Base-by-base conservation (phyloP, 495 filamentous ascomycete genomes). In the Durotheca rogersii region DNA sequence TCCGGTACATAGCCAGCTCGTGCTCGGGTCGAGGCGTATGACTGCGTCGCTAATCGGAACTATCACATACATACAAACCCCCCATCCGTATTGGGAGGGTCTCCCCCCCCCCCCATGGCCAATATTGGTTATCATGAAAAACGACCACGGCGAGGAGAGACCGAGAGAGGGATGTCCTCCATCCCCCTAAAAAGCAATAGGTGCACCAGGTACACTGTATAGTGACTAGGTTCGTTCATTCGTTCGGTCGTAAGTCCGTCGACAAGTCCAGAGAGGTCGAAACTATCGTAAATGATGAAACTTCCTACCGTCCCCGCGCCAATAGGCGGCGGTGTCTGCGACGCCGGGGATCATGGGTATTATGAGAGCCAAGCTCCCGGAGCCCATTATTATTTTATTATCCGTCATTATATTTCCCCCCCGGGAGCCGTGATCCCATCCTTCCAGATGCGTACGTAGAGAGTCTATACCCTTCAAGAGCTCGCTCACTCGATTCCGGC, bases 171-270 rank as follows among this genome's bases (percentile, higher is more conserved):
- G n/a, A n/a, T n/a, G n/a, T n/a, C n/a, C n/a, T n/a, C n/a, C n/a
- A n/a, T n/a, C n/a, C n/a, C n/a, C n/a, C n/a, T n/a, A 53, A 47
- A 49, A 36, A 51, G 37, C 21, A 51, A 51, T 35, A 15, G 39
- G 12, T 19, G 16, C 30, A 33, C 47, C 7, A 11, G 0, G 15
- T 16, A 21, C n/a, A n/a, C n/a, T n/a, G n/a, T n/a, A n/a, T n/a
- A n/a, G n/a, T n/a, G n/a, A n/a, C n/a, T n/a, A n/a, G n/a, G n/a
- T n/a, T n/a, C n/a, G n/a, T n/a, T n/a, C n/a, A n/a, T n/a, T n/a
- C n/a, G n/a, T n/a, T n/a, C n/a, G n/a, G n/a, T n/a, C n/a, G n/a
- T n/a, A n/a, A n/a, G n/a, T n/a, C n/a, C n/a, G n/a, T n/a, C n/a
- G n/a, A n/a, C n/a, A n/a, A n/a, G n/a, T n/a, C n/a, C n/a, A n/a